phyloP scores from a whole-genome alignment of 139 green algal species.

The Chlorella sp. region DNA sequence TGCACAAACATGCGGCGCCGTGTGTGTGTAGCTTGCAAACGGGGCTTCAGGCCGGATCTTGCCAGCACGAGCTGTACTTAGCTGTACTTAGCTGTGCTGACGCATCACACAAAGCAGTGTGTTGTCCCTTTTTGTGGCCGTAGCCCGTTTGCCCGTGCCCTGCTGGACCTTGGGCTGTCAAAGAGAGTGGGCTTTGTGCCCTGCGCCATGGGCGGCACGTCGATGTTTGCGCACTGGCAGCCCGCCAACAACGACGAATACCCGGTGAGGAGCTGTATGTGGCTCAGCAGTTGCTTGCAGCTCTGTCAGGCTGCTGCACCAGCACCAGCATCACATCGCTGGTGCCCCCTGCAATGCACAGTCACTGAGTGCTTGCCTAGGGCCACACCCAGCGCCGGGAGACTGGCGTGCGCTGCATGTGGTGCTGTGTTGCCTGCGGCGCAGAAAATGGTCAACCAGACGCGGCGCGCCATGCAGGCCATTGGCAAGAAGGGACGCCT shows the following conservation, averaged over 20 bases:
- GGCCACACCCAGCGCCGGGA: no score
- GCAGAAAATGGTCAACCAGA: slow-evolving; percentile 5
- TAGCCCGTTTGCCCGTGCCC: not conserved
- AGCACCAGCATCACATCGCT: no score
- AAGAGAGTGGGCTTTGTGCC: not conserved
- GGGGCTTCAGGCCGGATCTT: not conserved
- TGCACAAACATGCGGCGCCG: not conserved
- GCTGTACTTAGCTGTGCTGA: not conserved
- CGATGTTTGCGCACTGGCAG: not conserved
- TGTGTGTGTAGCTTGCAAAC: not conserved
- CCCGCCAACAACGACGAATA: not conserved
- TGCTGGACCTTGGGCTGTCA: not conserved
- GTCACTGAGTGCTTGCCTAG: no score
- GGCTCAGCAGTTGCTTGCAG: no score
- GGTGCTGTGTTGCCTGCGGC: no score
- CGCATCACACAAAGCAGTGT: not conserved
- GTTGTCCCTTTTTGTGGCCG: not conserved
- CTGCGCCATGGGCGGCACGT: not conserved
- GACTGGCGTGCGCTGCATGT: no score
- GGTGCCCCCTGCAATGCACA: no score
- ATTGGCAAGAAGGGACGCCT: not conserved
- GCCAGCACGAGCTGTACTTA: not conserved
- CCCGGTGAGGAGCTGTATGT: not conserved
- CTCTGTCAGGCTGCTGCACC: no score
- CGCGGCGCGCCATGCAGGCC: not conserved